Percentiles rank a stretch among this genome's conserved stretches.
phyloP scores from a whole-genome alignment of 176 grass and related monocot species.

The Zoysia pacifica region DNA sequence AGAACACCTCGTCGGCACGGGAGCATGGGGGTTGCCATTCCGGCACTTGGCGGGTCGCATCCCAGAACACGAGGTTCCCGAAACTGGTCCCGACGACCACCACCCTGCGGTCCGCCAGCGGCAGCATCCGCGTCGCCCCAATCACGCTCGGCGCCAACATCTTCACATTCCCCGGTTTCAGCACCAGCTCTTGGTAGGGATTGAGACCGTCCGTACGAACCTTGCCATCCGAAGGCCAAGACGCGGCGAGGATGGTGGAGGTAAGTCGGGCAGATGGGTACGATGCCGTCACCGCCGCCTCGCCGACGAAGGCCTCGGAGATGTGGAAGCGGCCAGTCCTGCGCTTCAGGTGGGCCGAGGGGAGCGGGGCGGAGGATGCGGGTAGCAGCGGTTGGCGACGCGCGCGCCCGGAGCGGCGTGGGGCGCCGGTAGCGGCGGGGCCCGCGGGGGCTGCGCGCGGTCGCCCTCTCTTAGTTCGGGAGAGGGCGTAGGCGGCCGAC shows the following conservation, averaged over 20 bases:
- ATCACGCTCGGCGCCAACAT: neutral
- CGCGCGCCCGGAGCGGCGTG: neutral
- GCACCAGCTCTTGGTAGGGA: neutral
- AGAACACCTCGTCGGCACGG: neutral
- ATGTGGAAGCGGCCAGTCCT: neutral
- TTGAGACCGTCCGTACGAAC: neutral
- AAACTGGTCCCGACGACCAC: neutral
- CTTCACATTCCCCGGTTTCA: conserved; percentile 5
- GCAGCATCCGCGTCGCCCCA: neutral
- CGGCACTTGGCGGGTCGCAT: neutral
- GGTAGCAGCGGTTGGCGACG: neutral
- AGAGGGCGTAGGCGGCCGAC: neutral
- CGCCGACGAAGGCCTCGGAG: neutral
- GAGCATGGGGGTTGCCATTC: neutral
- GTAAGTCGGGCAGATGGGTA: neutral
- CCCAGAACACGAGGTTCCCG: conserved; percentile 12
- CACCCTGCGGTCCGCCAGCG: conserved; percentile 4
- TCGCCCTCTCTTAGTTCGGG: neutral
- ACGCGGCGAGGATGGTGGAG: conserved; percentile 3
- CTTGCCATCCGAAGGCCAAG: neutral
- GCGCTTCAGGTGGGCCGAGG: neutral
- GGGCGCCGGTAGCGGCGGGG: neutral
- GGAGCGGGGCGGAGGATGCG: neutral
- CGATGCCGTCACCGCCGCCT: neutral
- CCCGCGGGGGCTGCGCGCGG: neutral